Conservation (phyloP, 2,329 filamentous ascomycete genomes). For the Fusarium floridanum region DNA sequence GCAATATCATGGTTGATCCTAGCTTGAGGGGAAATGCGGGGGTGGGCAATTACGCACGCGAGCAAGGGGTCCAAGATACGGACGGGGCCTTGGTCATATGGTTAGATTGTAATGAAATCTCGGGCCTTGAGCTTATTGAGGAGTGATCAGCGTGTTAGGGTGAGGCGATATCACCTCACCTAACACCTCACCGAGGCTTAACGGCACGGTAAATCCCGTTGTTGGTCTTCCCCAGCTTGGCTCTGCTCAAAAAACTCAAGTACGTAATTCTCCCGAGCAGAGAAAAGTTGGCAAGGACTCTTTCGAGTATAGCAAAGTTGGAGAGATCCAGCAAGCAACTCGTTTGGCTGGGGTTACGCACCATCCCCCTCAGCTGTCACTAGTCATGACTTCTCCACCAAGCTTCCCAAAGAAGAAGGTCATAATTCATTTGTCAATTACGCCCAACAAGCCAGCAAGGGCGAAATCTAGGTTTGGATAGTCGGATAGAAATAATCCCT, state of each 20-base stretch:
- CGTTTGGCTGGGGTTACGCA: background rate
- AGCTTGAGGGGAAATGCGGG: conserved; percentile 10
- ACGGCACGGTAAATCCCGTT: background rate
- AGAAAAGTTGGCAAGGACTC: background rate
- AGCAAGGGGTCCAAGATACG: background rate
- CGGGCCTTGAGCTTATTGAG: conserved; percentile 14
- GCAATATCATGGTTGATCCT: background rate
- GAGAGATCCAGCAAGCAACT: background rate
- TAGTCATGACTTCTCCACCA: conserved; percentile 5
- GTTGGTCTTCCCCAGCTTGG: background rate
- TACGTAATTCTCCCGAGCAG: background rate
- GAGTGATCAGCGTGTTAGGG: conserved; percentile 19
- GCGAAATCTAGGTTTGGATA: background rate
- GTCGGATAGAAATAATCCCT: background rate
- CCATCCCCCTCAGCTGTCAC: background rate
- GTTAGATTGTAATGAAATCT: background rate
- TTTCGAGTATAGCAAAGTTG: background rate
- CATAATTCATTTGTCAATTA: background rate
- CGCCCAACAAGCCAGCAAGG: background rate
- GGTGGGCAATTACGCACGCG: background rate
- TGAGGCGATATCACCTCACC: background rate
- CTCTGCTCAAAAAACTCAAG: background rate
- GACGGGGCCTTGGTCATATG: background rate
- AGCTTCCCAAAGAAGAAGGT: conserved; percentile 29
- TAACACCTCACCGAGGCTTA: background rate